phyloP scores from a whole-genome alignment of 2,329 filamentous ascomycete species.

The Gliomastix tumulicola region DNA sequence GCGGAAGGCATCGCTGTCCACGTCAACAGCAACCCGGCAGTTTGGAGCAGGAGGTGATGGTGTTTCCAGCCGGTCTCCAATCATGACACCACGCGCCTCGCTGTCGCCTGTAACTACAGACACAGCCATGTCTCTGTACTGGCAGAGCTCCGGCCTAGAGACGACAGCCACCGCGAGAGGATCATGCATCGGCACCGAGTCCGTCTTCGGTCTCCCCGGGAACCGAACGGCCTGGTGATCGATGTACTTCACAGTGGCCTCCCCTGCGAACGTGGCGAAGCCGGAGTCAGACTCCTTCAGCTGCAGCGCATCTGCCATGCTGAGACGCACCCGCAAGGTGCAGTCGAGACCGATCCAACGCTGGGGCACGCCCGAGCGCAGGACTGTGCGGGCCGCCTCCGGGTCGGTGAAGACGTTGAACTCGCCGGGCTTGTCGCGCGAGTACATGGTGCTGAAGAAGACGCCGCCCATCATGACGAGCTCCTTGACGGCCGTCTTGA shows the following conservation, averaged over 20 bases:
- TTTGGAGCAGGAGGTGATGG: conserved; percentile 4
- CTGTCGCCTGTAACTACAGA: conserved; percentile 5
- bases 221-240: conserved; percentile 5
- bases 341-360: conserved; percentile 7
- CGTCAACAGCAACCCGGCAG: conserved; percentile 5
- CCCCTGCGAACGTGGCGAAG: conserved; percentile 5
- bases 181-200: conserved; percentile 6
- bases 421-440: conserved; percentile 5
- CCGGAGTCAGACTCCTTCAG: conserved; percentile 5
- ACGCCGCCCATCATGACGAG: conserved; percentile 7
- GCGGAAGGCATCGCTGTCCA: conserved; percentile 4
- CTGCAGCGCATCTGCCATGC: conserved; percentile 2
- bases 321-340: conserved; percentile 5
- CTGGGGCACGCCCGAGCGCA: conserved; percentile 5
- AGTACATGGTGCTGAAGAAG: conserved; percentile 5
- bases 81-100: conserved; percentile 5
- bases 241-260: conserved; percentile 5
- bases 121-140: conserved; percentile 5
- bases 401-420: conserved; percentile 8
- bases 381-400: conserved; percentile 5
- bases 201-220: conserved; percentile 5
- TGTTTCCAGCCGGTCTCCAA: conserved; percentile 4
- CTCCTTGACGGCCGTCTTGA: conserved; percentile 5
- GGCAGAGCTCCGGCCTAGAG: conserved; percentile 5
- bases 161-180: conserved; percentile 5